These are phyloP conservation scores for Cercospora sp. DNA, from an alignment of 2,329 filamentous ascomycete species.

Conservation along the genomic window DNA sequence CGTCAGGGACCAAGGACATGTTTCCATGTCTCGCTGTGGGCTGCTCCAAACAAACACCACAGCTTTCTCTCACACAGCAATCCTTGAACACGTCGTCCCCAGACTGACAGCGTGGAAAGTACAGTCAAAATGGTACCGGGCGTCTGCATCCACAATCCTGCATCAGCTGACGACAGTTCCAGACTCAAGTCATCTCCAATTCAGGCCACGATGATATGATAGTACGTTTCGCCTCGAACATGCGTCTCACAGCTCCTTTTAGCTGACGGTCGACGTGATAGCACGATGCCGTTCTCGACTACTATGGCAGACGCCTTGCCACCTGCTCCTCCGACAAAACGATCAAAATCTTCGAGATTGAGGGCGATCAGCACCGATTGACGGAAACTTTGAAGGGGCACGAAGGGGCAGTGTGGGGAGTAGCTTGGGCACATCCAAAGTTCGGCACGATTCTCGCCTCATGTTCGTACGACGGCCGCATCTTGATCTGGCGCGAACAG, in stretches of 20 bases:
- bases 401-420: constrained; percentile 96
- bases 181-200: constrained; percentile 80
- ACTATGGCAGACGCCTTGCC: constrained; percentile 93
- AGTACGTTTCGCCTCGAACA: constrained; percentile 62
- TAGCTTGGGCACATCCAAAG: constrained; percentile 97
- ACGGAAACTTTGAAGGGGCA: constrained; percentile 97
- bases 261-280: constrained; percentile 42
- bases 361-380: constrained; percentile 85
- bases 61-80: background rate
- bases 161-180: constrained; percentile 26
- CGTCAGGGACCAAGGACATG: background rate
- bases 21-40: background rate
- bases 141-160: background rate
- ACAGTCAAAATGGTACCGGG: background rate
- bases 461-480: constrained; percentile 94
- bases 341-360: constrained; percentile 98
- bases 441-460: constrained; percentile 97
- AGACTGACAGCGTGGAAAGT: background rate
- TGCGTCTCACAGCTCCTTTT: background rate
- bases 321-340: constrained; percentile 98
- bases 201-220: constrained; percentile 99
- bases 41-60: background rate
- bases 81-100: background rate
- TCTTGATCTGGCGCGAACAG: constrained; percentile 97
- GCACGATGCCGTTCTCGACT: constrained; percentile 98